Evolutionary conservation across 306 rosid genomes (phyloP).

Genomic region (Adenanthera pavonina): DNA sequence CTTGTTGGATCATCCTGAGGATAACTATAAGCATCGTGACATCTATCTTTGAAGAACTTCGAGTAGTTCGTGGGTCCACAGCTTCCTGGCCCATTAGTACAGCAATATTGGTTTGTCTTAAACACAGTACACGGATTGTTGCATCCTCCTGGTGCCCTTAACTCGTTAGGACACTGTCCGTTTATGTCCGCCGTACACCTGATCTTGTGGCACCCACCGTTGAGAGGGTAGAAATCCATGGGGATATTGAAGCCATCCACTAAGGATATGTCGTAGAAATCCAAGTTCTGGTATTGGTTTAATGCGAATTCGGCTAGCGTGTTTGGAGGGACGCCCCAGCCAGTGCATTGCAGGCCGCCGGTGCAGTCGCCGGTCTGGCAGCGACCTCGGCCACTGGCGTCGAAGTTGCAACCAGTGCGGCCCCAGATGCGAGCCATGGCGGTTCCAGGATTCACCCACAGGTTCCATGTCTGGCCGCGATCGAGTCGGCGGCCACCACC

Average conservation of each 20-base stretch:
- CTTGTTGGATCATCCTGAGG: slow-evolving; percentile 50
- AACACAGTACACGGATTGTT: slow-evolving; percentile 51
- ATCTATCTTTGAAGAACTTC: slow-evolving; percentile 43
- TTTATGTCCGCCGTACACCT: slow-evolving; percentile 51
- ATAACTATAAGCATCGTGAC: slow-evolving; percentile 51
- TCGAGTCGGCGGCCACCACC: slow-evolving; percentile 51
- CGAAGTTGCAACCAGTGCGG: slow-evolving; percentile 67
- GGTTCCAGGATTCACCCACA: slow-evolving; percentile 41
- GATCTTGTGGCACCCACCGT: slow-evolving; percentile 29
- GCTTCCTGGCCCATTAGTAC: slow-evolving; percentile 19
- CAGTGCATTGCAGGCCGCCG: slow-evolving; percentile 40
- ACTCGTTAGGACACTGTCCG: slow-evolving; percentile 49
- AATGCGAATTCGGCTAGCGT: slow-evolving; percentile 57
- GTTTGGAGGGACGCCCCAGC: slow-evolving; percentile 51
- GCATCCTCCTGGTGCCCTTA: slow-evolving; percentile 52
- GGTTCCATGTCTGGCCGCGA: slow-evolving; percentile 33
- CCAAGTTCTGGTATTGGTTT: slow-evolving; percentile 41
- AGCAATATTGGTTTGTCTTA: slow-evolving; percentile 46
- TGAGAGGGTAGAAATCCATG: slow-evolving; percentile 47
- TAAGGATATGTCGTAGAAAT: slow-evolving; percentile 50
- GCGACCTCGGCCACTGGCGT: slow-evolving; percentile 43
- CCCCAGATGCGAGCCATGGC: slow-evolving; percentile 59
- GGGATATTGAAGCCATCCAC: slow-evolving; percentile 57
- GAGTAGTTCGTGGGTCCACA: slow-evolving; percentile 49
- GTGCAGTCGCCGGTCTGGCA: slow-evolving; percentile 71